Conservation (phyloP, 768 basidiomycete species). For the Neoboletus magnificus region DNA sequence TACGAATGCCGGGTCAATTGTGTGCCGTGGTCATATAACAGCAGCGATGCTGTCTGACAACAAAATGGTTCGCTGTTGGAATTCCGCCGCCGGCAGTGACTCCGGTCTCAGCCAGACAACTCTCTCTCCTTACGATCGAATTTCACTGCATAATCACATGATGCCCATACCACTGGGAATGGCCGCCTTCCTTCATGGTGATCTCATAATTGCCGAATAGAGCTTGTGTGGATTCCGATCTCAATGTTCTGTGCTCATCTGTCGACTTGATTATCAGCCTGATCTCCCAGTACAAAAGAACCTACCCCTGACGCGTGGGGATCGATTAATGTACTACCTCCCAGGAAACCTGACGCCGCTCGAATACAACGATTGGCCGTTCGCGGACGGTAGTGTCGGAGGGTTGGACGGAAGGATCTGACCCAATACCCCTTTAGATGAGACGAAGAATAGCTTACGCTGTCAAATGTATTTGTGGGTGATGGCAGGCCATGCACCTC, state of each 20-base stretch:
- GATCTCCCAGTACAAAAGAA: conserved; percentile 28
- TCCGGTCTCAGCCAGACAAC: too few species aligned
- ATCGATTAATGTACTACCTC: conserved; percentile 23
- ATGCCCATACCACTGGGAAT: too few species aligned
- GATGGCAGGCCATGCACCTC: background rate
- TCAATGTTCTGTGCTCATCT: background rate
- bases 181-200: too few species aligned
- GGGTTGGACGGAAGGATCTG: background rate
- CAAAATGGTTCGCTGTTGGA: too few species aligned
- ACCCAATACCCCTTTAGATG: background rate
- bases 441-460: background rate
- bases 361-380: conserved; percentile 33
- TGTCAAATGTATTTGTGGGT: background rate
- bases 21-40: too few species aligned
- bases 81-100: too few species aligned
- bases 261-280: conserved; percentile 13
- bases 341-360: conserved; percentile 20
- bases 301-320: conserved; percentile 17
- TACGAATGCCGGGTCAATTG: too few species aligned
- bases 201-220: too few species aligned
- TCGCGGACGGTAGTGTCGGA: conserved; percentile 11
- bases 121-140: too few species aligned
- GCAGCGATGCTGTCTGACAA: too few species aligned
- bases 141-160: too few species aligned
- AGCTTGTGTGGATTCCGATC: too few species aligned